These are phyloP conservation scores for Scutellaria galericulata DNA, from an alignment of 257 asterid genomes.

Conservation along the genomic window DNA sequence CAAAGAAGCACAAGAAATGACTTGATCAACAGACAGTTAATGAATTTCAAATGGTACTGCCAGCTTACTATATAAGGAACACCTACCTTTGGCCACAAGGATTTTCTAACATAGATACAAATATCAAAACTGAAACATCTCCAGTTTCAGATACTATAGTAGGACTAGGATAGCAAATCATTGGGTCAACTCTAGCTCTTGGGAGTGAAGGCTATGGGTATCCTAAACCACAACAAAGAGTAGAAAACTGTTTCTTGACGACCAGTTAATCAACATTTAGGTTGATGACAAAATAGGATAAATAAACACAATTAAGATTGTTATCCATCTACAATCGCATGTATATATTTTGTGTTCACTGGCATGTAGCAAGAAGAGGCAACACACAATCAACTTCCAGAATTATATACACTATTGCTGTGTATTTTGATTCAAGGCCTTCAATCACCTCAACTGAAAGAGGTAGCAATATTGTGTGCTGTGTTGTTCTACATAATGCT, in stretches of 20 bases:
- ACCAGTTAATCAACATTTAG: background rate
- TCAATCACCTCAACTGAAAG: conserved; percentile 11
- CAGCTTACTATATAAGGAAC: too few relatives aligned
- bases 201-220: background rate
- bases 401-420: background rate
- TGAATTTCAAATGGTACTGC: too few relatives aligned
- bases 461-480: background rate
- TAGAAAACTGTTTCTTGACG: background rate
- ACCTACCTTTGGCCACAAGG: background rate
- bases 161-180: conserved; percentile 23
- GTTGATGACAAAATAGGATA: background rate
- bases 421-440: background rate
- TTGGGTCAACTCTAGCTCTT: background rate
- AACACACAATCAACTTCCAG: background rate
- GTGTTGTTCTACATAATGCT: too few relatives aligned
- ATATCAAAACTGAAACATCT: conserved; percentile 2
- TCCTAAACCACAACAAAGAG: background rate
- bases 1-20: background rate
- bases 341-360: background rate
- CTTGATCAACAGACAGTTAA: too few relatives aligned
- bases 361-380: conserved; percentile 12
- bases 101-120: conserved; percentile 15
- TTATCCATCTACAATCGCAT: background rate
- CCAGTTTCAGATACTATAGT: background rate
- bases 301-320: too few relatives aligned